These are phyloP conservation scores for Monosporascus sp. DNA, from an alignment of 2,329 filamentous ascomycete species.

Conservation along the genomic window DNA sequence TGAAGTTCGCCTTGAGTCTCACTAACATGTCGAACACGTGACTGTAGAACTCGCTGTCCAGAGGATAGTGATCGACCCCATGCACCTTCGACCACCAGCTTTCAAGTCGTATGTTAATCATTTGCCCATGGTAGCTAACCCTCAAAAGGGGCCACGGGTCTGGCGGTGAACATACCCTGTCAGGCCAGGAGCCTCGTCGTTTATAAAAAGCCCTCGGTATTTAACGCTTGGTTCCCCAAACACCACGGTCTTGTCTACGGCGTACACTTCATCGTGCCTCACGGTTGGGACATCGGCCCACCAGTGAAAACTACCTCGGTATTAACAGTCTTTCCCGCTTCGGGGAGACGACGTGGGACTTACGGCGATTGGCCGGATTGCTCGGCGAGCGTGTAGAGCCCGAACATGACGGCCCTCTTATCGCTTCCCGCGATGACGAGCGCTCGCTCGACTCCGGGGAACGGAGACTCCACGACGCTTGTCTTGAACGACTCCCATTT, in stretches of 20 bases:
- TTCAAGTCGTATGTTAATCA: slow-evolving; percentile 18
- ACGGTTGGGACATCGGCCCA: slow-evolving; percentile 53
- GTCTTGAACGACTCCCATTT: slow-evolving; percentile 56
- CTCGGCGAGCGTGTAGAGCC: slow-evolving; percentile 54
- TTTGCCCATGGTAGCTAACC: neutral
- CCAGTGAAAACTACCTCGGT: slow-evolving; percentile 44
- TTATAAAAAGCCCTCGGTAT: slow-evolving; percentile 59
- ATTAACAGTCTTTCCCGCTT: neutral
- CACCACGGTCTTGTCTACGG: slow-evolving; percentile 38
- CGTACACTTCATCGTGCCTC: slow-evolving; percentile 43
- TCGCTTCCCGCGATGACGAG: slow-evolving; percentile 55
- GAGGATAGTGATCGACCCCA: slow-evolving; percentile 38
- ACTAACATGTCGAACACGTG: slow-evolving; percentile 60
- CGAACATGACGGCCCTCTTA: slow-evolving; percentile 54
- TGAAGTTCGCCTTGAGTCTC: slow-evolving; percentile 56
- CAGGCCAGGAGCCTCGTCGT: slow-evolving; percentile 56
- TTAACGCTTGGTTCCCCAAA: slow-evolving; percentile 52
- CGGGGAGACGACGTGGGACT: neutral
- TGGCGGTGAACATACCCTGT: slow-evolving; percentile 13
- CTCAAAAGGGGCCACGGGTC: neutral
- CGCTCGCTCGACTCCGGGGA: slow-evolving; percentile 37
- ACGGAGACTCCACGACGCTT: slow-evolving; percentile 40
- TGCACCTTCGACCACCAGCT: slow-evolving; percentile 49
- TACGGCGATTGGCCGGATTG: slow-evolving; percentile 57
- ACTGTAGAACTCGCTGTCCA: slow-evolving; percentile 52